Base-by-base conservation (phyloP, 2,329 filamentous ascomycete genomes). In the Blumeria hordei region DNA sequence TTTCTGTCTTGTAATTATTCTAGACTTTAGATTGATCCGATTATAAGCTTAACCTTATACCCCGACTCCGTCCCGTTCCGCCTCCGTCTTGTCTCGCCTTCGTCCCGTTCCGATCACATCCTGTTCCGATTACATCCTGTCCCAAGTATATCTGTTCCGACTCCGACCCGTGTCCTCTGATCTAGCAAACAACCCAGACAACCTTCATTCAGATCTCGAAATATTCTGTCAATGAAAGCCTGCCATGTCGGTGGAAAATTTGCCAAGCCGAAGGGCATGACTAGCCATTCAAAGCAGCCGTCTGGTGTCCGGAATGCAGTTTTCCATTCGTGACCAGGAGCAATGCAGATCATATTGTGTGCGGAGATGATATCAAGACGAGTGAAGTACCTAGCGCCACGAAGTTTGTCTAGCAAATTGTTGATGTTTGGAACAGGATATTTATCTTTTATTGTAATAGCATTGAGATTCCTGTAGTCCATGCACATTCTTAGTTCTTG, bases 381-480 rank as follows among this genome's bases (percentile, higher is more conserved):
- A 8, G 45, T 49, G 10, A 49, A 33, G 21, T 45, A 18, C 28
- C 28, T 45, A 14, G 43, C 43, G 4, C 43, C 6, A 4, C 6
- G 18, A 11, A 33, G 21, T 28, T n/a, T 44, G 36, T 43, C 53
- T 43, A 45, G 28, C 11, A 45, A 10, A 21, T 54, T 11, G 21
- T n/a, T 28, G 28, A 54, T 43, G 11, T 52, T n/a, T 9, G 53
- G 55, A 8, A 50, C 14, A 4, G 47, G 53, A 18, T 57, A 57
- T 28, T 50, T 50, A 18, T 50, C 45, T 34, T 50, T 50, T 33
- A 12, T 50, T 12, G 45, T 50, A 16, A 50, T 50, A 12, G 45
- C 8, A 18, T 45, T 45, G 11, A 45, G 43, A 16, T 45, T 45
- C 18, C 43, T 45, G n/a, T 11, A 45, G 32, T 50, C 45, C 7